phyloP scores from a whole-genome alignment of 2,329 filamentous ascomycete species.

The Xylariaceae sp. region DNA sequence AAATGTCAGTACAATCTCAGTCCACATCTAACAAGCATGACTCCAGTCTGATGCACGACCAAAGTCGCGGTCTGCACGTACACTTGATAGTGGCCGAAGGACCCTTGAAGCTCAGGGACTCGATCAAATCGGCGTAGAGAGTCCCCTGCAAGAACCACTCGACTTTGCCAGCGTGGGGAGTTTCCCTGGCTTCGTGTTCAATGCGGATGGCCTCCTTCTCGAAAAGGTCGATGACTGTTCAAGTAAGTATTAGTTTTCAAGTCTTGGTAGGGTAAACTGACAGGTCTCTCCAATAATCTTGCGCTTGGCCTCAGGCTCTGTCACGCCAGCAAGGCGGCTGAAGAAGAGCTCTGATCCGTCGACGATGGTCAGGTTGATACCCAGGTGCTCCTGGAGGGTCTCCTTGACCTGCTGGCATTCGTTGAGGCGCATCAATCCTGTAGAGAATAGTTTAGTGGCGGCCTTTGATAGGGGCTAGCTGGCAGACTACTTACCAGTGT shows the following conservation, averaged over 20 bases:
- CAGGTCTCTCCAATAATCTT: slow-evolving; percentile 78
- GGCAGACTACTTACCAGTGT: slow-evolving; percentile 55
- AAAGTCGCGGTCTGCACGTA: neutral
- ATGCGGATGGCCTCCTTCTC: slow-evolving; percentile 68
- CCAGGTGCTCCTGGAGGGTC: slow-evolving; percentile 70
- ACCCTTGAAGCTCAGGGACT: slow-evolving; percentile 44
- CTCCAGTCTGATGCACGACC: neutral
- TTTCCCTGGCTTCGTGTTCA: slow-evolving; percentile 63
- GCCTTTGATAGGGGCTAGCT: neutral
- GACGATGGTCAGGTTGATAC: slow-evolving; percentile 85
- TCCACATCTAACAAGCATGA: neutral
- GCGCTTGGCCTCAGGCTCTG: slow-evolving; percentile 77
- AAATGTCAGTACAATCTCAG: slow-evolving; percentile 9
- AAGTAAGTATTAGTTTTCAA: slow-evolving; percentile 6
- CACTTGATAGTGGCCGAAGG: slow-evolving; percentile 48
- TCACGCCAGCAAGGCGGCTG: slow-evolving; percentile 66
- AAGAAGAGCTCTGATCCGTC: slow-evolving; percentile 76
- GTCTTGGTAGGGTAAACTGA: slow-evolving; percentile 17
- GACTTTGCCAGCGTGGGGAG: slow-evolving; percentile 65
- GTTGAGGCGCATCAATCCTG: slow-evolving; percentile 68
- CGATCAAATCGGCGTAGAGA: slow-evolving; percentile 53
- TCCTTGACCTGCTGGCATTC: slow-evolving; percentile 79
- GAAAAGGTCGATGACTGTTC: slow-evolving; percentile 70
- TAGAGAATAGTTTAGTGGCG: slow-evolving; percentile 12
- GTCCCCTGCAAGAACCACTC: slow-evolving; percentile 86